A percentile compares a stretch with the other conserved stretches of the same genome.
phyloP scores from a whole-genome alignment of 805 yeast genomes.

The Teunomyces barrocoloradensis region DNA sequence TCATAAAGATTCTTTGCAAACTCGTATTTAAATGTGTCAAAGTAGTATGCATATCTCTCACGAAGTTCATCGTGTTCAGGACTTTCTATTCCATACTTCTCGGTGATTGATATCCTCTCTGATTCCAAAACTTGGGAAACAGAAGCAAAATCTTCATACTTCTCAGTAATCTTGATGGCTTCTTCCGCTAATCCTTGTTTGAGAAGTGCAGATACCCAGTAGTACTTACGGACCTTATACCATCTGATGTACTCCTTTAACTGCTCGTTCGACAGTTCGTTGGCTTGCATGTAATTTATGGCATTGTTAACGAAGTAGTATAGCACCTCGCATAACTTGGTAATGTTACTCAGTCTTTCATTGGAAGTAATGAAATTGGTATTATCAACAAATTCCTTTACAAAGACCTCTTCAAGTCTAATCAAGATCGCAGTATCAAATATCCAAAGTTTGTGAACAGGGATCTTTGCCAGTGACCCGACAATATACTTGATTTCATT shows the following conservation, averaged over 20 bases:
- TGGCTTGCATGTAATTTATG: conserved; percentile 29
- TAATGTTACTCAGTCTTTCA: conserved; percentile 18
- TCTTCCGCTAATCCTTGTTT: conserved; percentile 48
- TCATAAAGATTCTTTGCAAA: conserved; percentile 68
- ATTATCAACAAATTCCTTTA: conserved; percentile 13
- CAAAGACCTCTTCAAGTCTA: conserved; percentile 41
- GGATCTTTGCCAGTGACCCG: conserved; percentile 21
- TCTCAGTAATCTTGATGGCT: conserved; percentile 63
- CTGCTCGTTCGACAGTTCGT: conserved; percentile 21
- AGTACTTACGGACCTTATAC: conserved; percentile 28
- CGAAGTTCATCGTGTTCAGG: conserved; percentile 15
- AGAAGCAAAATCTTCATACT: conserved; percentile 62
- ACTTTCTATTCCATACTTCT: conserved; percentile 15
- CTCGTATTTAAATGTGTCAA: conserved; percentile 59
- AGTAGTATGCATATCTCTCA: conserved; percentile 45
- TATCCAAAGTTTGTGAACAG: conserved; percentile 45
- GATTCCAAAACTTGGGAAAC: conserved; percentile 49
- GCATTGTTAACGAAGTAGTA: conserved; percentile 37
- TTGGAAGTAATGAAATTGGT: conserved; percentile 12
- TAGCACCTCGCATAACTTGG: conserved; percentile 28
- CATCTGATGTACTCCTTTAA: conserved; percentile 29
- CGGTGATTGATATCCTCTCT: conserved; percentile 23
- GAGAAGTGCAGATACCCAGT: conserved; percentile 63
- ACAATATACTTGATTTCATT: conserved; percentile 41
- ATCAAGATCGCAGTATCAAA: conserved; percentile 39